Conservation (phyloP, 805 yeast species). For the Teunomyces stri region DNA sequence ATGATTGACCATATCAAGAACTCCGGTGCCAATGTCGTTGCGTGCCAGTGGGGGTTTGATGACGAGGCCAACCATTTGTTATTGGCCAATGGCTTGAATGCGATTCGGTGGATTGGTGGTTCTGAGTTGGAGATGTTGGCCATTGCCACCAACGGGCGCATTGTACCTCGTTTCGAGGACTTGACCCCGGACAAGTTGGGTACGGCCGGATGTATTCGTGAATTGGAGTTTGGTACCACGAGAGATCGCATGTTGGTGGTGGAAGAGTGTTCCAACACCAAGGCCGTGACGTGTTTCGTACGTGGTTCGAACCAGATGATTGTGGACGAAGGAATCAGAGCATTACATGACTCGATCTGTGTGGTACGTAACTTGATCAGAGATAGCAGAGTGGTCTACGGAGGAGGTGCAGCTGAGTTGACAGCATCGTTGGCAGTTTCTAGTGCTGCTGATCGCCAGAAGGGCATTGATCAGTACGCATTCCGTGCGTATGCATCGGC, state of each 20-base stretch:
- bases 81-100: constrained; percentile 84
- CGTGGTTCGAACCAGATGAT: constrained; percentile 98
- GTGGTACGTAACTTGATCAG: constrained; percentile 93
- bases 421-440: constrained; percentile 89
- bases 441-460: constrained; percentile 87
- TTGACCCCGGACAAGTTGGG: constrained; percentile 81
- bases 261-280: constrained; percentile 82
- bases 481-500: constrained; percentile 94
- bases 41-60: constrained; percentile 99
- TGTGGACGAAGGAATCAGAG: constrained; percentile 94
- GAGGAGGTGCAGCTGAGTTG: constrained; percentile 98
- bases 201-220: constrained; percentile 77
- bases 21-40: constrained; percentile 93
- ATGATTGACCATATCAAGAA: constrained; percentile 86
- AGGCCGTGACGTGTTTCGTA: constrained; percentile 88
- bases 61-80: constrained; percentile 96
- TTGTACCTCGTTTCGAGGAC: constrained; percentile 96
- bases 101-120: constrained; percentile 99
- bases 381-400: constrained; percentile 94
- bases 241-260: constrained; percentile 93
- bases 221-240: constrained; percentile 93
- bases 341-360: constrained; percentile 93
- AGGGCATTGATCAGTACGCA: constrained; percentile 96
- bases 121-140: constrained; percentile 94
- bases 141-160: constrained; percentile 95